These are phyloP conservation scores for Euphrasia arctica DNA, from an alignment of 305 asterid species.

Conservation along the genomic window DNA sequence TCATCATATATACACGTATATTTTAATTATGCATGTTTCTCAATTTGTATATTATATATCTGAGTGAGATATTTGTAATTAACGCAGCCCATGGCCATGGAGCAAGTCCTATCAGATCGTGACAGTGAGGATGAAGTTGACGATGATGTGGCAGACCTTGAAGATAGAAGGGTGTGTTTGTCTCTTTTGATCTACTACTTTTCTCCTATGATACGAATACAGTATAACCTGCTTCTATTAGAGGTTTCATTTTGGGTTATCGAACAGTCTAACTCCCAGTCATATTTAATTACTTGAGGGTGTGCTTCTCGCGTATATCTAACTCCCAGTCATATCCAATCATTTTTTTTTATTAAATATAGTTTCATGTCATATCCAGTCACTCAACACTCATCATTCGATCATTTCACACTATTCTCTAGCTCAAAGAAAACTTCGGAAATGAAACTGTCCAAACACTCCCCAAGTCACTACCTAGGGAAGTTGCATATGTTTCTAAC, in stretches of 20 bases:
- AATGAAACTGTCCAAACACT: too few relatives aligned
- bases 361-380: too few relatives aligned
- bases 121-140: constrained; percentile 99
- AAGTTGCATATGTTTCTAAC: background rate
- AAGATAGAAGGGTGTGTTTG: constrained; percentile 87
- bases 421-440: too few relatives aligned
- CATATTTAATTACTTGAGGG: too few relatives aligned
- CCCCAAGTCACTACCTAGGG: constrained; percentile 5
- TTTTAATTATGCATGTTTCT: background rate
- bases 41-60: constrained; percentile 23
- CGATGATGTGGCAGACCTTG: constrained; percentile 99
- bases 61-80: constrained; percentile 25
- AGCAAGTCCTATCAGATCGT: constrained; percentile 90
- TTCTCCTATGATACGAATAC: background rate
- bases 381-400: too few relatives aligned
- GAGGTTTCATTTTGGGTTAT: constrained; percentile 23
- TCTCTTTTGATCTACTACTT: constrained; percentile 23
- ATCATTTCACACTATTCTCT: too few relatives aligned
- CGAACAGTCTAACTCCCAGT: too few relatives aligned
- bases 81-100: constrained; percentile 92
- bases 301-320: too few relatives aligned
- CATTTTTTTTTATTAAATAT: too few relatives aligned
- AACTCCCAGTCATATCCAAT: too few relatives aligned
- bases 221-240: constrained; percentile 15
- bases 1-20: constrained; percentile 1